phyloP scores from a whole-genome alignment of 75 land plant genomes.

The Larix kaempferi region DNA sequence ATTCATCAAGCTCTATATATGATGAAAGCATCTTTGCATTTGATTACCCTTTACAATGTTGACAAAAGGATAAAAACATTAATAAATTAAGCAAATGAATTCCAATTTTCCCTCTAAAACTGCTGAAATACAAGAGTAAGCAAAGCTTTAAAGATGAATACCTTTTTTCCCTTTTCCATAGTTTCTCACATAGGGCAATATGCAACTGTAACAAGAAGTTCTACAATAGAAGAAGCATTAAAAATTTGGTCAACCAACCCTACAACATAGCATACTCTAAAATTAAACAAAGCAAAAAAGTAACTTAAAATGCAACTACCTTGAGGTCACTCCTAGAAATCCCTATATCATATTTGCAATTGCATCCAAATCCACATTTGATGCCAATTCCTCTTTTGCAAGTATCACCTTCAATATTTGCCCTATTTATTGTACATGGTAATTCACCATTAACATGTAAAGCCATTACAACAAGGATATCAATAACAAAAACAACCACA shows the following conservation, averaged over 20 bases:
- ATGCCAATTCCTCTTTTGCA: conserved; percentile 73
- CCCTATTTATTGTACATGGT: conserved; percentile 76
- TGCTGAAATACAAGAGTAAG: background rate
- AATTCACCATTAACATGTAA: conserved; percentile 74
- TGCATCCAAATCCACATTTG: conserved; percentile 62
- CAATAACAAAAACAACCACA: background rate
- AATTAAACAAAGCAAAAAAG: background rate
- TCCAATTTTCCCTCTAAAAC: background rate
- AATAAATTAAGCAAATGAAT: no score
- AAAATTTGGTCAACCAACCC: background rate
- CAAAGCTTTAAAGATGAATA: background rate
- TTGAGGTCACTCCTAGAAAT: conserved; percentile 86
- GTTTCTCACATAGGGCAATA: conserved; percentile 81
- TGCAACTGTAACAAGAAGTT: conserved; percentile 89
- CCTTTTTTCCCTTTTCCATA: conserved; percentile 77
- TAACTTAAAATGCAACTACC: conserved; percentile 27
- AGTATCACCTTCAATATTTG: conserved; percentile 71
- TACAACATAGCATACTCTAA: background rate
- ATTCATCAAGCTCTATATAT: no score
- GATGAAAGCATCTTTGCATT: no score
- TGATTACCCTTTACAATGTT: no score
- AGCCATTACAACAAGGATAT: background rate
- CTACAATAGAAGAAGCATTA: conserved; percentile 26
- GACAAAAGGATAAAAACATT: no score
- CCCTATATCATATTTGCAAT: conserved; percentile 81